Conservation (phyloP, 1,139 yeast genomes). For the Blastobotrys malaysiensis region DNA sequence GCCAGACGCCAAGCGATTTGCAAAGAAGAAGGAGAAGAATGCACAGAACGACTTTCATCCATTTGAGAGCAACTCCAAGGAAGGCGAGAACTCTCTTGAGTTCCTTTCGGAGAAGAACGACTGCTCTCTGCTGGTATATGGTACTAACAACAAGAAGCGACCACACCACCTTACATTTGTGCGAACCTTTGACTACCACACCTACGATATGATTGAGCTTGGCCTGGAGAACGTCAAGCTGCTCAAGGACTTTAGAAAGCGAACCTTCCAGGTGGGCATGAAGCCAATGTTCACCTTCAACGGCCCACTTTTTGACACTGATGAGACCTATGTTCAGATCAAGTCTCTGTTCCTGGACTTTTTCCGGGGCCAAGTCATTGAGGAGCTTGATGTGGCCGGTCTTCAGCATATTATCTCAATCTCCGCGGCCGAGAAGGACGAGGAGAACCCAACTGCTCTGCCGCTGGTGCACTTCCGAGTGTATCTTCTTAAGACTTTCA, state of each 20-base stretch:
- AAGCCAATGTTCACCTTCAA: constrained; percentile 93
- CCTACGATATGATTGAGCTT: constrained; percentile 92
- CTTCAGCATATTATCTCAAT: constrained; percentile 84
- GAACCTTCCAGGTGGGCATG: constrained; percentile 80
- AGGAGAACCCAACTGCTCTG: constrained; percentile 41
- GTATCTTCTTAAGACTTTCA: constrained; percentile 73
- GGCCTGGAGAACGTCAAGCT: constrained; percentile 66
- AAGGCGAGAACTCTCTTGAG: constrained; percentile 48
- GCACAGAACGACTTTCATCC: constrained; percentile 70
- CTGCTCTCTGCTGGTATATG: constrained; percentile 75
- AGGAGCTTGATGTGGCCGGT: constrained; percentile 89
- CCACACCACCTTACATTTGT: constrained; percentile 85
- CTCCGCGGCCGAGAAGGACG: constrained; percentile 69
- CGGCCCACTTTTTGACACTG: constrained; percentile 86
- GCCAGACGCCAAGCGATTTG: constrained; percentile 82
- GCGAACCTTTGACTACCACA: constrained; percentile 82
- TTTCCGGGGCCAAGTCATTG: constrained; percentile 78
- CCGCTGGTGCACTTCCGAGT: constrained; percentile 89
- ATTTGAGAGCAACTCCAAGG: constrained; percentile 72
- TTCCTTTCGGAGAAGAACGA: constrained; percentile 95
- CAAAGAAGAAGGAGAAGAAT: constrained; percentile 47
- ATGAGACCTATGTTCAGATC: constrained; percentile 79
- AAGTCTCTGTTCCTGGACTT: constrained; percentile 89
- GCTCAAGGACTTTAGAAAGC: constrained; percentile 66
- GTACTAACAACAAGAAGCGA: constrained; percentile 83